phyloP scores from a whole-genome alignment of 345 rosid genomes.

The Triadica sebifera region DNA sequence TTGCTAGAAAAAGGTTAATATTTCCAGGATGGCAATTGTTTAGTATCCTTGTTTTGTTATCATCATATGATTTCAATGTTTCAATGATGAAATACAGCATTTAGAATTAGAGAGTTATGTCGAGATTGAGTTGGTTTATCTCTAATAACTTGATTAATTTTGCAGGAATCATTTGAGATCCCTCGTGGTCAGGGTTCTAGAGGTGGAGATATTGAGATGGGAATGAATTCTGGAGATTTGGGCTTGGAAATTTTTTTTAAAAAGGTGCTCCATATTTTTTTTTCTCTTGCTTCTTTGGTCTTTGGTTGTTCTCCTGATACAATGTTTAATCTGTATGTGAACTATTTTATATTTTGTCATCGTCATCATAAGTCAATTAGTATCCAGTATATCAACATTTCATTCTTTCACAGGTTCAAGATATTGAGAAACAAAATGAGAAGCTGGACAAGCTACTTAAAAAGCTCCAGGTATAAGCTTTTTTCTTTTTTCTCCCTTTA shows the following conservation, averaged over 20 bases:
- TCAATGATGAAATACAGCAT: neutral
- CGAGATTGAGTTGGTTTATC: slow-evolving; percentile 1
- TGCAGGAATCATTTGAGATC: slow-evolving; percentile 80
- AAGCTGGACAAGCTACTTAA: slow-evolving; percentile 74
- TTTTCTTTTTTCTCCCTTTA: slow-evolving; percentile 2
- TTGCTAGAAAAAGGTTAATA: neutral
- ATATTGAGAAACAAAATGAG: slow-evolving; percentile 77
- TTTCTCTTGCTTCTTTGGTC: neutral
- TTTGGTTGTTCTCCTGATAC: neutral
- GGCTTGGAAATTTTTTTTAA: slow-evolving; percentile 82
- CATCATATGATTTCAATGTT: neutral
- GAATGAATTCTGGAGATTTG: slow-evolving; percentile 66
- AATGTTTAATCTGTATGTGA: neutral
- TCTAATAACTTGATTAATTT: slow-evolving; percentile 13
- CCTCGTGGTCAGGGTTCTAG: slow-evolving; percentile 58
- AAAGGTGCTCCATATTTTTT: slow-evolving; percentile 37
- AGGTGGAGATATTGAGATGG: slow-evolving; percentile 69
- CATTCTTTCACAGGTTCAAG: slow-evolving; percentile 60
- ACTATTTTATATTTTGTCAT: neutral
- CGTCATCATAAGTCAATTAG: neutral
- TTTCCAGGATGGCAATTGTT: neutral
- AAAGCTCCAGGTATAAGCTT: slow-evolving; percentile 73
- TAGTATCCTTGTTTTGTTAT: neutral
- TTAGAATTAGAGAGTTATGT: neutral
- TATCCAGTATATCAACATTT: neutral